Percentiles rank a stretch among this genome's conserved stretches.
These are phyloP conservation scores for Alternaria sp. DNA, from an alignment of 2,329 filamentous ascomycete genomes.

Conservation along the genomic window DNA sequence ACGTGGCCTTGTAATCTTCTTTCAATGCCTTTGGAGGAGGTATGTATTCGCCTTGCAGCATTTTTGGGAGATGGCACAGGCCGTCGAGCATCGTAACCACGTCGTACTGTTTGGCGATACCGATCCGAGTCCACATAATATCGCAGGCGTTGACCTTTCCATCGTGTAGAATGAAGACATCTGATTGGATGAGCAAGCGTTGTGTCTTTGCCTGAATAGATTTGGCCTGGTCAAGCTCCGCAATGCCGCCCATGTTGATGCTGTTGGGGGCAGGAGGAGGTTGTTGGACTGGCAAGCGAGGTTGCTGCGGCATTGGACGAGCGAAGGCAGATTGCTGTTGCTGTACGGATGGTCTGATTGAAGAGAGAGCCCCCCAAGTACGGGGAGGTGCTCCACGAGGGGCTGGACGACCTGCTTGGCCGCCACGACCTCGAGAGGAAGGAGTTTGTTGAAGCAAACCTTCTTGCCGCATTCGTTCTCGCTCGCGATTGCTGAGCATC, in stretches of 20 bases:
- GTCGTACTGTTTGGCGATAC: constrained; percentile 24
- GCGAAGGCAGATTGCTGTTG: not conserved
- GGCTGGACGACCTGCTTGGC: not conserved
- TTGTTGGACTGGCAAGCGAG: not conserved
- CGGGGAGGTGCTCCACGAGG: not conserved
- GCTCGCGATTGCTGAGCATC: constrained; percentile 26
- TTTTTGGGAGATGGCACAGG: constrained; percentile 37
- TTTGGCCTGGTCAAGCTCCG: constrained; percentile 37
- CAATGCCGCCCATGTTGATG: constrained; percentile 15
- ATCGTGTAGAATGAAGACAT: constrained; percentile 35
- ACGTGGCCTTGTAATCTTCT: constrained; percentile 24
- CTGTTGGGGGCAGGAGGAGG: not conserved
- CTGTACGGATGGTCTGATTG: not conserved
- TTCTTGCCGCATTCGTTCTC: constrained; percentile 21
- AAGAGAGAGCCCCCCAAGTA: not conserved
- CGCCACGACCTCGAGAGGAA: not conserved
- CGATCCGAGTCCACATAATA: constrained; percentile 36
- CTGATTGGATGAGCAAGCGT: constrained; percentile 36
- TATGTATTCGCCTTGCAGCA: constrained; percentile 36
- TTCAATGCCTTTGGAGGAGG: constrained; percentile 33
- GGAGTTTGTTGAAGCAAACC: constrained; percentile 14
- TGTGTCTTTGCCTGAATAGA: constrained; percentile 29
- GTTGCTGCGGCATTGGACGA: not conserved
- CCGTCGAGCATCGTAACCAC: constrained; percentile 27
- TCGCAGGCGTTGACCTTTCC: constrained; percentile 33